phyloP scores from a whole-genome alignment of 2,329 filamentous ascomycete species.

The Colletotrichum tamarilloi region DNA sequence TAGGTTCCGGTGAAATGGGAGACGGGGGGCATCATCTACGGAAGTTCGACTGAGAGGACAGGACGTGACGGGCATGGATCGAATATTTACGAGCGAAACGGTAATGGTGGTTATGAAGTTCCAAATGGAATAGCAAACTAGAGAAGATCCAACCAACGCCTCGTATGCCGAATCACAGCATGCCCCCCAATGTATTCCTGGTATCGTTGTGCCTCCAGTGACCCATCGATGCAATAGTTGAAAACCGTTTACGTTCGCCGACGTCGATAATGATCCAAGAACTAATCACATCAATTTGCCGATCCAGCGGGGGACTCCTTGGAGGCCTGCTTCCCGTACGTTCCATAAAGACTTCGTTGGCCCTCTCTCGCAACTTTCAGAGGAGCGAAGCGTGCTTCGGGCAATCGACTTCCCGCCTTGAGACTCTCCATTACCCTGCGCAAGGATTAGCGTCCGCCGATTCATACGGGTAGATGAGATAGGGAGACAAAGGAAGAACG shows the following conservation, averaged over 20 bases:
- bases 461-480: neutral
- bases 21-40: neutral
- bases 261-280: neutral
- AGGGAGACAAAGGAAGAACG: conserved; percentile 41
- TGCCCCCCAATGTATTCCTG: conserved; percentile 7
- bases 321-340: conserved; percentile 45
- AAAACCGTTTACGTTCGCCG: neutral
- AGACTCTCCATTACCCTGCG: conserved; percentile 84
- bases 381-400: conserved; percentile 78
- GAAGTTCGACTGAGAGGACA: neutral
- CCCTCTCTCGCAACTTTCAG: conserved; percentile 70
- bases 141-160: conserved; percentile 1
- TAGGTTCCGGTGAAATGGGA: neutral
- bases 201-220: conserved; percentile 5
- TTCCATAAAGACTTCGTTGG: conserved; percentile 72
- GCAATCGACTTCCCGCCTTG: conserved; percentile 77
- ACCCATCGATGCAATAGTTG: neutral
- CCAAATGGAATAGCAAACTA: neutral
- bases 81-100: neutral
- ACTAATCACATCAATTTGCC: neutral
- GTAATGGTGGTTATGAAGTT: neutral
- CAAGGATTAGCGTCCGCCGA: neutral
- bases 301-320: neutral
- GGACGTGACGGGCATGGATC: neutral
- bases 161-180: conserved; percentile 3